Evolutionary conservation across 169 alveolate species (phyloP).

Genomic region (Hepatocystis sp.): DNA sequence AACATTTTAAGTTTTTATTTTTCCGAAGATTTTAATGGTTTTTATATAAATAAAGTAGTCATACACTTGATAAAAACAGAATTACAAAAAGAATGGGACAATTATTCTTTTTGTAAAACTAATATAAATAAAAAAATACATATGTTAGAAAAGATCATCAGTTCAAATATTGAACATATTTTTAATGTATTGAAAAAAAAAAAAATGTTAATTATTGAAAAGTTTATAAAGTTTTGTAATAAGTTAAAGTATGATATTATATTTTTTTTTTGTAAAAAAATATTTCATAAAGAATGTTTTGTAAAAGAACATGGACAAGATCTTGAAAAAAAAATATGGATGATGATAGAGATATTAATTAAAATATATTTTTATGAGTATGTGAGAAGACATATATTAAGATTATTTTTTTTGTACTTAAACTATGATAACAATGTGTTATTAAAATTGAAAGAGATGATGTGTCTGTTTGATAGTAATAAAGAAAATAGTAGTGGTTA

Average conservation of each 20-base stretch:
- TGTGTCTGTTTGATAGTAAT: neutral
- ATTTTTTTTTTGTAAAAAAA: constrained; percentile 49
- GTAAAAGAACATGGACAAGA: neutral
- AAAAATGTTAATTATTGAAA: constrained; percentile 3
- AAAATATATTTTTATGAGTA: constrained; percentile 33
- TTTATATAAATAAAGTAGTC: neutral
- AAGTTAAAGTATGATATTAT: constrained; percentile 26
- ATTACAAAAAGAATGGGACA: too few relatives aligned
- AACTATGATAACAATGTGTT: neutral
- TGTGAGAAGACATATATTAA: constrained; percentile 11
- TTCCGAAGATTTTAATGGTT: constrained; percentile 4
- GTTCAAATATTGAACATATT: too few relatives aligned
- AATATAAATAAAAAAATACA: too few relatives aligned
- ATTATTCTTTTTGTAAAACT: too few relatives aligned
- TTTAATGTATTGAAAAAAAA: constrained; percentile 12
- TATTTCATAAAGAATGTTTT: constrained; percentile 27
- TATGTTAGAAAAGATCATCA: too few relatives aligned
- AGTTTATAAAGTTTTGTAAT: constrained; percentile 16
- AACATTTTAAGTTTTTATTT: constrained; percentile 31
- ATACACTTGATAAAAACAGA: too few relatives aligned
- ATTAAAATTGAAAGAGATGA: neutral
- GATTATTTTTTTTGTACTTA: neutral
- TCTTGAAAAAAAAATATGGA: constrained; percentile 13
- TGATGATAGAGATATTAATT: constrained; percentile 30
- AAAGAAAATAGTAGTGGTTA: neutral